Percentiles rank a stretch among this genome's conserved stretches.
Conservation (phyloP, 2,329 filamentous ascomycete species). For the Fusarium subtropicale region DNA sequence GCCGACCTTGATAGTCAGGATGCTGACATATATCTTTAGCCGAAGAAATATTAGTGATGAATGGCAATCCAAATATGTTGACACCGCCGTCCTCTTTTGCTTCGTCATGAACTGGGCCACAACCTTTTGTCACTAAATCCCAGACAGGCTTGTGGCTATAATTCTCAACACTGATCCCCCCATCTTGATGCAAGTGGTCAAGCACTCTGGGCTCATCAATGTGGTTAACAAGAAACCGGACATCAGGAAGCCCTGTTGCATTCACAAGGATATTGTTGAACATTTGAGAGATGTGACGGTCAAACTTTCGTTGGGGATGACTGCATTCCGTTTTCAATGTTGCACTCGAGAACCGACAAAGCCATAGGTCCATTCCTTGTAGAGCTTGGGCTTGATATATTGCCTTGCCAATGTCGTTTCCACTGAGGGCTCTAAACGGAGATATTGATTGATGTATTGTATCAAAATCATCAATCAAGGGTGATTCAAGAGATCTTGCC, state of each 20-base stretch:
- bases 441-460: not conserved
- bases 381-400: fast-evolving
- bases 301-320: not conserved
- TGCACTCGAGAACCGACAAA: not conserved
- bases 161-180: not conserved
- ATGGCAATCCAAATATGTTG: not conserved
- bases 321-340: not conserved
- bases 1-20: fast-evolving
- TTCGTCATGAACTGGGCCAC: fast-evolving
- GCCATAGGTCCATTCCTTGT: not conserved
- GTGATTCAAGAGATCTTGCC: not conserved
- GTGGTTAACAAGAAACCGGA: not conserved
- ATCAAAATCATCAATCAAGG: not conserved
- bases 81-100: fast-evolving
- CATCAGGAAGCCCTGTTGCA: not conserved
- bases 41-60: not conserved
- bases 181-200: not conserved
- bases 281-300: not conserved
- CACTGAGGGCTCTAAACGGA: not conserved
- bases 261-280: not conserved
- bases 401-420: no score
- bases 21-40: not conserved
- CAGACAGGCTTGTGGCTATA: not conserved
- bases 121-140: not conserved
- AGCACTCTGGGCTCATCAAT: not conserved